Evolutionary conservation across 169 alveolate genomes (phyloP).

Genomic region (Toxoplasma gondii): DNA sequence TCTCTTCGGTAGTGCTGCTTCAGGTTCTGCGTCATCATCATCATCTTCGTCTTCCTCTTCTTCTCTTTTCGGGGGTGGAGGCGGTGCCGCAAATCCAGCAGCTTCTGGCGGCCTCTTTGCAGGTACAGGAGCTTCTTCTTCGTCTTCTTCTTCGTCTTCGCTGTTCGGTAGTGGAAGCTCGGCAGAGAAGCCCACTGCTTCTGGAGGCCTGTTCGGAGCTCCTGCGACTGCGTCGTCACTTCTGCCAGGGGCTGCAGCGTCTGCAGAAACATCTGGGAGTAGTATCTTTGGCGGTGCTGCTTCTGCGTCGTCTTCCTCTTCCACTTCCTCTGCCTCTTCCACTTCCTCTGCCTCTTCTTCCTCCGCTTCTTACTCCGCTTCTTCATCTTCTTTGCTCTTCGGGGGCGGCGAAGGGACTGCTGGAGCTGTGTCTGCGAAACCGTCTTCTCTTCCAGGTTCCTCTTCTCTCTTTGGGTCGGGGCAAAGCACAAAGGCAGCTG

Average conservation of each 20-base stretch:
- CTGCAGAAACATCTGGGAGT: neutral
- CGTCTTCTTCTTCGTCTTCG: neutral
- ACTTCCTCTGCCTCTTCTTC: neutral
- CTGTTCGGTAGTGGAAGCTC: neutral
- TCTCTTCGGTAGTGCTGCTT: neutral
- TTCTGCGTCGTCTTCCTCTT: neutral
- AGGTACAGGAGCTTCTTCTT: neutral
- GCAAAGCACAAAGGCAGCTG: neutral
- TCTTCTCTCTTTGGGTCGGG: neutral
- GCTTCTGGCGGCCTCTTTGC: neutral
- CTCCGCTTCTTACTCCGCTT: neutral
- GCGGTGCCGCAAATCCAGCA: neutral
- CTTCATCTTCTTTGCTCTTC: conserved; percentile 1
- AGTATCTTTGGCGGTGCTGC: neutral
- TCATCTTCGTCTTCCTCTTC: neutral
- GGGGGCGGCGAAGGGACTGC: neutral
- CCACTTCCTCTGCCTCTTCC: neutral
- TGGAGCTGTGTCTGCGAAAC: neutral
- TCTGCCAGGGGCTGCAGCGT: neutral
- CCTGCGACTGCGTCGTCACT: neutral
- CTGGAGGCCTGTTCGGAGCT: neutral
- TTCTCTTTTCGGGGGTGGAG: neutral
- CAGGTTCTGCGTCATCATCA: neutral
- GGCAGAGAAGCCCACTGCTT: neutral
- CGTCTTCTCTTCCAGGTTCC: neutral